A percentile compares a stretch with the other conserved stretches of the same genome.
Conservation (phyloP, 2,329 filamentous ascomycete species). For the Esteya vermicola region DNA sequence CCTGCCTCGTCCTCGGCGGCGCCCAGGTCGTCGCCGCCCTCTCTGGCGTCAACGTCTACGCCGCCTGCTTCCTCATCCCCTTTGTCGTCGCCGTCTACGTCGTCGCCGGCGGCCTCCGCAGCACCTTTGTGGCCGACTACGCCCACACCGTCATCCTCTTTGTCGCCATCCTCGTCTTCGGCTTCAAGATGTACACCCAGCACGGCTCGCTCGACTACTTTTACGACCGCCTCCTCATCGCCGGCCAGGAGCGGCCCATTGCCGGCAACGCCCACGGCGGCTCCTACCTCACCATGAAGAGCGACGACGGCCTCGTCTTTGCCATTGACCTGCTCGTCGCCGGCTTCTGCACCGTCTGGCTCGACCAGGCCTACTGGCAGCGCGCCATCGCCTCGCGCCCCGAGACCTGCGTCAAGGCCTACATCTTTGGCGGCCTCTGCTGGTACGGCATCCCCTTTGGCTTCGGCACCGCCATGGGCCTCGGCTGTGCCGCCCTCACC, state of each 20-base stretch:
- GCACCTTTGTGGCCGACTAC: slow-evolving; percentile 27
- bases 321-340: slow-evolving; percentile 21
- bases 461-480: slow-evolving; percentile 21
- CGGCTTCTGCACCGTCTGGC: slow-evolving; percentile 22
- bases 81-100: slow-evolving; percentile 24
- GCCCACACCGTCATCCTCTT: slow-evolving; percentile 25
- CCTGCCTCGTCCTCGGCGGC: slow-evolving; percentile 23
- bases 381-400: slow-evolving; percentile 26
- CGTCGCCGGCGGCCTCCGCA: slow-evolving; percentile 22
- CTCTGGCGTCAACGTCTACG: slow-evolving; percentile 26
- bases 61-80: slow-evolving; percentile 24
- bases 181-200: slow-evolving; percentile 17
- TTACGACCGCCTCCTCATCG: slow-evolving; percentile 22
- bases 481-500: slow-evolving; percentile 19
- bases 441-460: slow-evolving; percentile 23
- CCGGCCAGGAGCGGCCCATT: slow-evolving; percentile 18
- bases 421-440: slow-evolving; percentile 24
- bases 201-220: slow-evolving; percentile 19
- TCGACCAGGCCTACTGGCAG: slow-evolving; percentile 30
- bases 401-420: slow-evolving; percentile 24
- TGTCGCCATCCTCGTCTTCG: slow-evolving; percentile 22
- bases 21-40: slow-evolving; percentile 22
- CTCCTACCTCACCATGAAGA: slow-evolving; percentile 22
- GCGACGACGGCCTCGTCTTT: slow-evolving; percentile 21
- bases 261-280: slow-evolving; percentile 17